A percentile compares a stretch with the other conserved stretches of the same genome.
These are phyloP conservation scores for Encephalitozoon intestinalis DNA, from an alignment of 371 early-diverging fungal species.

Conservation along the genomic window DNA sequence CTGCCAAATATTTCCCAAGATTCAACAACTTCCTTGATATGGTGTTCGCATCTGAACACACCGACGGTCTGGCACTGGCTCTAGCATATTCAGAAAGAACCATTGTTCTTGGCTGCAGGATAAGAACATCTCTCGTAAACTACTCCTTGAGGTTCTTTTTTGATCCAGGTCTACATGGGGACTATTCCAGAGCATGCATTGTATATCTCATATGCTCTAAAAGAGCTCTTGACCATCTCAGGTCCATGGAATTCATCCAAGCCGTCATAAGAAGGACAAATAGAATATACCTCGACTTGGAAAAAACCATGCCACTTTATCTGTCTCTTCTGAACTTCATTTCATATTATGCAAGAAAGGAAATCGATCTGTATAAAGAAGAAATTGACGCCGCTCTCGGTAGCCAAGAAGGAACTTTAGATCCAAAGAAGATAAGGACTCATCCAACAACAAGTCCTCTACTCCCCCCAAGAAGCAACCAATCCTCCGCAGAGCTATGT, in stretches of 20 bases:
- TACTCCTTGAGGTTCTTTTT: slow-evolving; percentile 12
- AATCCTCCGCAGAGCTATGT: neutral
- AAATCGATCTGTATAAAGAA: neutral
- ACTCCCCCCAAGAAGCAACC: neutral
- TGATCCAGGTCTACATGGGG: neutral
- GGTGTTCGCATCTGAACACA: neutral
- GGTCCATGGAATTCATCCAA: neutral
- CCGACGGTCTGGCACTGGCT: neutral
- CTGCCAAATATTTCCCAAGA: neutral
- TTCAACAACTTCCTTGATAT: neutral
- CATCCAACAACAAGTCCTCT: neutral
- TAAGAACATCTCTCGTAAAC: neutral
- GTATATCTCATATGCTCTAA: neutral
- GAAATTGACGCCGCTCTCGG: neutral
- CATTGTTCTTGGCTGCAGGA: slow-evolving; percentile 1
- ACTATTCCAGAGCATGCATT: slow-evolving; percentile 6
- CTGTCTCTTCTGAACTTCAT: neutral
- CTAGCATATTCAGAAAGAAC: slow-evolving; percentile 20
- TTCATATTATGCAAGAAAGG: neutral
- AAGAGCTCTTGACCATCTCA: neutral
- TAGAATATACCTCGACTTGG: neutral
- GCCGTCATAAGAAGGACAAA: neutral
- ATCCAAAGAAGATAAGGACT: too few relatives aligned
- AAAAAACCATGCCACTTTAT: neutral
- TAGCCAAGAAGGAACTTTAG: neutral